phyloP scores from a whole-genome alignment of 495 filamentous ascomycete species.

The Daldinia grandis region DNA sequence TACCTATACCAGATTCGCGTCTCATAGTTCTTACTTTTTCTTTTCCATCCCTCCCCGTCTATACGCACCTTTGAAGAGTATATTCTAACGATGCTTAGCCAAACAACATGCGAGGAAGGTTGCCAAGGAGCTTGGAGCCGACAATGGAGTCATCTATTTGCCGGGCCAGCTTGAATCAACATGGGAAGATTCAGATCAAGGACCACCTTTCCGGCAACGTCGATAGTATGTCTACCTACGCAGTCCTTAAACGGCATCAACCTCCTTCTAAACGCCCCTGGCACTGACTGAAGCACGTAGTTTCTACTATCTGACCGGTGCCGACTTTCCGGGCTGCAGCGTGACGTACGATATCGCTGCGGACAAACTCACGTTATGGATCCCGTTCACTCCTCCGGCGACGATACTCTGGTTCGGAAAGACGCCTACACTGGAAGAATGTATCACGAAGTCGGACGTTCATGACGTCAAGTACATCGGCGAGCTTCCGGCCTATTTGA shows the following conservation, averaged over 20 bases:
- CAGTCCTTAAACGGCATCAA: not conserved
- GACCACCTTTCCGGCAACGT: constrained; percentile 68
- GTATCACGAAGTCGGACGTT: constrained; percentile 60
- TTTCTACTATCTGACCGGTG: constrained; percentile 74
- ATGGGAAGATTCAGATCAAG: constrained; percentile 69
- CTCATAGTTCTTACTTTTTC: not conserved
- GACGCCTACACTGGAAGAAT: constrained; percentile 60
- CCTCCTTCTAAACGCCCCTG: not conserved
- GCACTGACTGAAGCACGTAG: constrained; percentile 39
- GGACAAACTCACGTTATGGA: constrained; percentile 67
- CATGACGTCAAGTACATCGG: constrained; percentile 57
- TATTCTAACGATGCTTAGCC: constrained; percentile 57
- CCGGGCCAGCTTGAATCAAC: constrained; percentile 56
- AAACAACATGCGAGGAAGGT: constrained; percentile 83
- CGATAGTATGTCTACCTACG: constrained; percentile 57
- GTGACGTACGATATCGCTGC: constrained; percentile 69
- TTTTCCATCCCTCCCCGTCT: not conserved
- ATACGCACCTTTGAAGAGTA: not conserved
- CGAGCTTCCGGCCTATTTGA: constrained; percentile 48
- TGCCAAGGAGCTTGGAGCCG: constrained; percentile 67
- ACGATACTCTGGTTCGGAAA: constrained; percentile 69
- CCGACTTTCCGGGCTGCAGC: constrained; percentile 66
- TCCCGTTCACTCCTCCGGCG: constrained; percentile 64
- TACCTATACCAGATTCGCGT: not conserved
- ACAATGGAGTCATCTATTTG: constrained; percentile 70